Percentiles rank a stretch among this genome's conserved stretches.
Conservation (phyloP, 495 filamentous ascomycete species). For the Neurospora sp. region DNA sequence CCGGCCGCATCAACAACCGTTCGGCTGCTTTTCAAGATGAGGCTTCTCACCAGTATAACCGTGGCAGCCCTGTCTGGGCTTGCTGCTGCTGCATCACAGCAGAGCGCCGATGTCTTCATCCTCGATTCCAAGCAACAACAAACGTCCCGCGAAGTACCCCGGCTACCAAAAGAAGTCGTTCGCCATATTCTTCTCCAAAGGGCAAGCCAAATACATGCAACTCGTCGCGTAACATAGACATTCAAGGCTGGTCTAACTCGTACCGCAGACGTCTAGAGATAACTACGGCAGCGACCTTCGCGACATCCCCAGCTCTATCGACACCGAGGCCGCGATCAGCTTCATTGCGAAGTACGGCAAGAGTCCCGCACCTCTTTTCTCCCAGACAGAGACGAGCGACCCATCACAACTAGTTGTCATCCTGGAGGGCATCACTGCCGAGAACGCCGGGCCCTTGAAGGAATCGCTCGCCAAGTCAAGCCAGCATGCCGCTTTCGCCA, state of each 20-base stretch:
- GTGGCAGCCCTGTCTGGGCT: conserved; percentile 21
- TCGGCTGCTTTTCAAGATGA: conserved; percentile 15
- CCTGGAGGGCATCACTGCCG: conserved; percentile 34
- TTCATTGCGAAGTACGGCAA: conserved; percentile 34
- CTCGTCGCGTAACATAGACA: conserved; percentile 11
- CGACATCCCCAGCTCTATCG: conserved; percentile 29
- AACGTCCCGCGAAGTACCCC: conserved; percentile 9
- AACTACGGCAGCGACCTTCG: conserved; percentile 27
- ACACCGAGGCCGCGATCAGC: conserved; percentile 27
- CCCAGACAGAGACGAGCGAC: conserved; percentile 15
- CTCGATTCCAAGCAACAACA: conserved; percentile 11
- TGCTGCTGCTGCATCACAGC: conserved; percentile 13
- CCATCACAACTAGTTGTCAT: conserved; percentile 40
- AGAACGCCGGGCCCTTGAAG: conserved; percentile 22
- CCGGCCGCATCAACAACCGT: not conserved
- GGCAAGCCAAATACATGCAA: conserved; percentile 3
- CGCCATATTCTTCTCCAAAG: conserved; percentile 28
- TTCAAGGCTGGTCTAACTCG: conserved; percentile 18
- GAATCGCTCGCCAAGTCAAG: conserved; percentile 18
- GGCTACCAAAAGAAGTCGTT: conserved; percentile 24
- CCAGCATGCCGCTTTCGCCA: conserved; percentile 32
- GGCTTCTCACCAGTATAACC: conserved; percentile 16
- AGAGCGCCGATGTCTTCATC: conserved; percentile 22
- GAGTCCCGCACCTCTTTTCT: conserved; percentile 30
- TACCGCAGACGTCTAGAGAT: conserved; percentile 28